Evolutionary conservation across 179 eudicot species (phyloP), one percentile per base, ranked within the genome.

Genomic region (Spinacia oleracea): DNA sequence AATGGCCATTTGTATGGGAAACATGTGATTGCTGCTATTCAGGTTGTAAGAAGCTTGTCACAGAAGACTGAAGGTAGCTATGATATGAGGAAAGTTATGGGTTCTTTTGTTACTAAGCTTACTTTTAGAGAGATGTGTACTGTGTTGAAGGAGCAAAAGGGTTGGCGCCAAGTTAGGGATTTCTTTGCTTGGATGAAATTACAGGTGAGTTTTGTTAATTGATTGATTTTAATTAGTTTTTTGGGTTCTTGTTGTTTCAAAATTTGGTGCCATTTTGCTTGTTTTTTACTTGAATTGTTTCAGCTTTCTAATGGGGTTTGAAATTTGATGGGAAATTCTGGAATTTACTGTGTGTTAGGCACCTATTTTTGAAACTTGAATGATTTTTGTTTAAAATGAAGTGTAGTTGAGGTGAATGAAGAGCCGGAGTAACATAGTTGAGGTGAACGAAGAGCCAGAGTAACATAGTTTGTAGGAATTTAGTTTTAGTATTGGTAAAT

Each of bases 141-240:
- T 77, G 98, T 95, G 64, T 86, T 95, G 87, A 93, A 90, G 88
- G 97, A 95, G 83, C 93, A 86, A 60, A 91, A 84, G 80, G 80
- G 90, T 27, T 93, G 98, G 97, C 80, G 89, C 32, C 95, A 89
- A 81, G 93, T 89, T 16, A 87, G 97, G 72, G 97, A 95, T 64
- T 93, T 95, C 70, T 95, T 93, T 74, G 84, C 76, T 55, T 95
- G 98, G 98, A 93, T 95, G 97, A 95, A 95, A 84, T 81, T 95
- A 86, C 97, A 95, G 95, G 98, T 93, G 40, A 3, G 55, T 50
- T 42, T n/a, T 27, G n/a, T 46, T 38, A 38, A 38, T 38, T 38
- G 5, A 38, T 38, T 38, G 40, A 38, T 38, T 35, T 38, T 38
- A 38, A 38, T 38, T 38, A n/a, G 2, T 48, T 12, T n/a, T 60